Evolutionary conservation across 257 asterid species (phyloP).

Genomic region (Solanum virginianum): DNA sequence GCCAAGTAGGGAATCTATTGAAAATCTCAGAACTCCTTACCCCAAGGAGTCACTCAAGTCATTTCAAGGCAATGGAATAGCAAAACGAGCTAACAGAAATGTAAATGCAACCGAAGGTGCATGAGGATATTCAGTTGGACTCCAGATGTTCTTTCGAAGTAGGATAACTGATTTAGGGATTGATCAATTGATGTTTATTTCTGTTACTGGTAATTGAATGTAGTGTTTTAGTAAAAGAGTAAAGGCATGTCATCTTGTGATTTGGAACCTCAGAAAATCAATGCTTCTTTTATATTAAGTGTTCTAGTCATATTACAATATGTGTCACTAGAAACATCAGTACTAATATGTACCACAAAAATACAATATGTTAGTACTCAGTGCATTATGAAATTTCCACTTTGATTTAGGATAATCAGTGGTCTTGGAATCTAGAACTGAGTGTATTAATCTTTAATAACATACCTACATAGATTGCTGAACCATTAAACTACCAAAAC

Average conservation of each 20-base stretch:
- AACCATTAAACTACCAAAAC: neutral
- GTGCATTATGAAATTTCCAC: neutral
- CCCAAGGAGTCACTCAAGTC: conserved; percentile 14
- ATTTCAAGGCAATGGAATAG: conserved; percentile 1
- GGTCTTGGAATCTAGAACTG: neutral
- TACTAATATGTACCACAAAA: neutral
- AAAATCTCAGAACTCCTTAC: conserved; percentile 13
- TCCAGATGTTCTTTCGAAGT: neutral
- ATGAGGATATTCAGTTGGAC: neutral
- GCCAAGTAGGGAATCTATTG: conserved; percentile 25
- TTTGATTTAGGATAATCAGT: neutral
- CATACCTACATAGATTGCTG: neutral
- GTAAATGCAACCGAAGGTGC: neutral
- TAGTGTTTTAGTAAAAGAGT: neutral
- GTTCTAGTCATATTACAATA: neutral
- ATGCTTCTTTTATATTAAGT: neutral
- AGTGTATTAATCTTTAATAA: neutral
- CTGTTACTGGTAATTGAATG: neutral
- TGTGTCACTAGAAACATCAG: neutral
- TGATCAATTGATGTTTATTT: neutral
- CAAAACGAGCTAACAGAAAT: neutral
- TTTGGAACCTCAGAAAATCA: neutral
- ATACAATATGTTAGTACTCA: neutral
- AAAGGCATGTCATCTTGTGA: neutral
- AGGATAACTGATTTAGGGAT: neutral